phyloP scores from a whole-genome alignment of 139 green algal species.

The Micractinium sp. region DNA sequence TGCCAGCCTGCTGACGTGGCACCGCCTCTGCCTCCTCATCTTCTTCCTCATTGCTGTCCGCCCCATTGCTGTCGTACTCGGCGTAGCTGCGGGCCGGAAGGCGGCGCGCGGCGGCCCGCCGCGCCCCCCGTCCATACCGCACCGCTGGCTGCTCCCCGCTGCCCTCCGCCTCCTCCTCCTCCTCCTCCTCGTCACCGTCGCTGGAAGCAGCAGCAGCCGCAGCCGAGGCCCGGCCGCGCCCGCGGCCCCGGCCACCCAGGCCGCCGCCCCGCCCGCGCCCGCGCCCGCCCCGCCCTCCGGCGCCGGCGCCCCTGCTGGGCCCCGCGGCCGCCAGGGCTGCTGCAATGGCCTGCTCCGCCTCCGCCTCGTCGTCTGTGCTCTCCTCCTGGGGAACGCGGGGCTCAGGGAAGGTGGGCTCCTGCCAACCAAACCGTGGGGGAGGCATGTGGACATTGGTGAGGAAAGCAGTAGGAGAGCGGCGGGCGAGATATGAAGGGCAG shows the following conservation, averaged over 20 bases:
- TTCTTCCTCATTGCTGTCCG: background rate
- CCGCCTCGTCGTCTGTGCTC: conserved; percentile 6
- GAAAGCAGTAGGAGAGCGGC: background rate
- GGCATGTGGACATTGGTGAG: background rate
- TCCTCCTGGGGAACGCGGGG: conserved; percentile 1
- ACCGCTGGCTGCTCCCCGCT: background rate
- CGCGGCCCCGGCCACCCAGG: background rate
- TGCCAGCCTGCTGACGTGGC: background rate
- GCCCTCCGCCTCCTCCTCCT: conserved; percentile 1
- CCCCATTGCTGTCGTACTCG: background rate
- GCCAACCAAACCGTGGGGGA: background rate
- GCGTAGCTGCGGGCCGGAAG: background rate
- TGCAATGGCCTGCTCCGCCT: background rate
- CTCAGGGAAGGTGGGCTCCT: conserved; percentile 12
- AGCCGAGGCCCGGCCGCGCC: background rate
- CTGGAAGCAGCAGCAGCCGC: background rate
- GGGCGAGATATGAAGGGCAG: background rate
- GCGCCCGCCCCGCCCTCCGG: background rate
- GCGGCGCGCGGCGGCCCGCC: too few relatives aligned
- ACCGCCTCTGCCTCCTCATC: too few relatives aligned
- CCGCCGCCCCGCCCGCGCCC: background rate
- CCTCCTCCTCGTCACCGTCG: background rate
- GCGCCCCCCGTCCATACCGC: too few relatives aligned
- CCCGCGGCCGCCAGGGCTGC: background rate
- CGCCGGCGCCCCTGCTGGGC: background rate